Conservation (phyloP, 306 rosid genomes). For the Gleditsia sinensis region DNA sequence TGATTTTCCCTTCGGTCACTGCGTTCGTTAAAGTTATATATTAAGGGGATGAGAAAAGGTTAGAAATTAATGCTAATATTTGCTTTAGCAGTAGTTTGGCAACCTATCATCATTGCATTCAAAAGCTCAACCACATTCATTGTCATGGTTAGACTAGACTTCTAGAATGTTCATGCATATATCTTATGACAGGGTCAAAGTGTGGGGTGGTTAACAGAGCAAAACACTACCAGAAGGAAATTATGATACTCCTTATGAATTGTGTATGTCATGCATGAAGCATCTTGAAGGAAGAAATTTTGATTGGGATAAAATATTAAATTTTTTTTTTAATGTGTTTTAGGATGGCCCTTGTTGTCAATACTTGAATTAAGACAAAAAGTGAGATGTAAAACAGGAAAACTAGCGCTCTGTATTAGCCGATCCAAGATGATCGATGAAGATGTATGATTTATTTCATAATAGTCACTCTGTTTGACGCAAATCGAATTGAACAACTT, state of each 20-base stretch:
- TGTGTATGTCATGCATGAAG: conserved; percentile 26
- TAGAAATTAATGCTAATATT: neutral
- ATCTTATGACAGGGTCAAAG: conserved; percentile 31
- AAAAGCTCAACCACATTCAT: neutral
- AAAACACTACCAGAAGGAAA: conserved; percentile 33
- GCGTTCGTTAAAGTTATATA: neutral
- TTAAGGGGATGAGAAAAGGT: neutral
- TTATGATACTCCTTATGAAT: neutral
- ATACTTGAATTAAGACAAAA: conserved; percentile 35
- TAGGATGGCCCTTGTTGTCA: conserved; percentile 26
- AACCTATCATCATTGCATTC: neutral
- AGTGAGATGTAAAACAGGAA: conserved; percentile 24
- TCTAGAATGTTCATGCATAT: conserved; percentile 24
- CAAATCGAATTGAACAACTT: neutral
- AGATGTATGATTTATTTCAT: neutral
- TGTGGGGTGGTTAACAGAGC: conserved; percentile 17
- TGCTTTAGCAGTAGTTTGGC: neutral
- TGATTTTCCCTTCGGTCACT: too few relatives aligned
- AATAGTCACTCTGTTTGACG: neutral
- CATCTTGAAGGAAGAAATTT: conserved; percentile 22
- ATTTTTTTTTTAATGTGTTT: too few relatives aligned
- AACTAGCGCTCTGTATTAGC: neutral
- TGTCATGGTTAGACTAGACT: conserved; percentile 8
- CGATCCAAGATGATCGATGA: neutral
- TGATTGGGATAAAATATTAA: conserved; percentile 1